Evolutionary conservation across 2,329 filamentous ascomycete genomes (phyloP), one percentile per base, ranked within the genome.

Genomic region (Apiospora arundinis): DNA sequence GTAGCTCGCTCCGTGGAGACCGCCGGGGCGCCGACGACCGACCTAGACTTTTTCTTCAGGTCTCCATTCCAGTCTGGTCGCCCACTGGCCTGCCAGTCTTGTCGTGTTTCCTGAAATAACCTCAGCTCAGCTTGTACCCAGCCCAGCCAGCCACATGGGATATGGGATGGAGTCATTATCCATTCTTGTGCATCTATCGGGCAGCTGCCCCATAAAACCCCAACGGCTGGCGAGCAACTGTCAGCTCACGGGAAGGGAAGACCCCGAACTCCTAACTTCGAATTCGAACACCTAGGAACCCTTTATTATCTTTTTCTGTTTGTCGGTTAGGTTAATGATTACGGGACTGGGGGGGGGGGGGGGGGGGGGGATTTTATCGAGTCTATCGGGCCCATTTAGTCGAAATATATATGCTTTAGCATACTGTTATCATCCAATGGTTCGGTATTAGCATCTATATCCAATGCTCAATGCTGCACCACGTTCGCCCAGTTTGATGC

Each of bases 201-300:
- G 49, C 49, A 56, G 25, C 49, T 56, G 49, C 49, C 7, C 49
- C 49, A 56, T 25, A 37, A 60, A 37, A 60, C 25, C 25, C 6
- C 52, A 56, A 60, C 52, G 52, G 52, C 52, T 60, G 52, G 52
- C 52, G 52, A 37, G 28, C 28, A 60, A 60, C 52, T 60, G 52
- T 60, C 52, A 37, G 28, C 52, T 60, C 49, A 18, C 49, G 23
- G 11, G 14, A 25, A 16, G 25, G 32, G 32, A 32, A 32, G 32
- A 32, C n/a, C n/a, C n/a, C n/a, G n/a, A n/a, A 52, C 49, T 18
- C 45, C 45, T 48, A 48, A 48, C 45, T 48, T 48, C 16, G 16
- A 40, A 40, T 40, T 40, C 45, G n/a, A n/a, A n/a, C n/a, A n/a
- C n/a, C n/a, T n/a, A n/a, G 16, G 6, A 16, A 21, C 21, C 5